Evolutionary conservation across 768 basidiomycete species (phyloP), one percentile per base, ranked within the genome.

Genomic region (Cystofilobasidium ferigula): DNA sequence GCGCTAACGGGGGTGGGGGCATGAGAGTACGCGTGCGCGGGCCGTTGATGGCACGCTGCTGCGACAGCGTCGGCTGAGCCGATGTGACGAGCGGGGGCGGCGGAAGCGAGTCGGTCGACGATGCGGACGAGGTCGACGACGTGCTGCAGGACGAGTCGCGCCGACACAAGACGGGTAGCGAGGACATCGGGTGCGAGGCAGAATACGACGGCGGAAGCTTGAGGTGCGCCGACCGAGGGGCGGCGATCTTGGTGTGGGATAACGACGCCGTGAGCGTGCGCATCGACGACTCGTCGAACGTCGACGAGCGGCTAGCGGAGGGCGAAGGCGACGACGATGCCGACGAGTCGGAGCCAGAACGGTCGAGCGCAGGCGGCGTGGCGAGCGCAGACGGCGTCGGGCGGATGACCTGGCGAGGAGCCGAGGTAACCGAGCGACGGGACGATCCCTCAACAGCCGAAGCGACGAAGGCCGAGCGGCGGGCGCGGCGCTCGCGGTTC

Each of bases 401-500:
- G 14, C 34, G 62, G 36, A 62, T 38, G 48, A 40, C 36, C 47
- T 62, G 35, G 13, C 34, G 58, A 13, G 40, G 24, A 22, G 18
- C 7, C 4, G n/a, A 22, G 35, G 57, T 20, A 5, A 40, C 48
- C 59, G 48, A 40, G 53, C 35, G 30, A 53, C 65, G 32, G 38
- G 43, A 36, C 57, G 57, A 47, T 14, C 57, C 36, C 57, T 64
- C 63, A 22, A 64, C 58, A 16, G 43, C 56, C 34, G 56, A 63
- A 14, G 62, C 48, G 47, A 51, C 51, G 48, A 54, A 22, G 42
- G 63, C 63, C 32, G 58, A 48, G 24, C 58, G 40, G 20, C 57
- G 42, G 8, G 58, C 69, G 28, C 63, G 43, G 48, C 62, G 62
- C 59, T 70, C 68, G 40, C 69, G 69, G 69, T 69, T 71, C 72